Evolutionary conservation across 345 rosid species (phyloP), one percentile per base, ranked within the genome.

Genomic region (Hibiscus trionum): DNA sequence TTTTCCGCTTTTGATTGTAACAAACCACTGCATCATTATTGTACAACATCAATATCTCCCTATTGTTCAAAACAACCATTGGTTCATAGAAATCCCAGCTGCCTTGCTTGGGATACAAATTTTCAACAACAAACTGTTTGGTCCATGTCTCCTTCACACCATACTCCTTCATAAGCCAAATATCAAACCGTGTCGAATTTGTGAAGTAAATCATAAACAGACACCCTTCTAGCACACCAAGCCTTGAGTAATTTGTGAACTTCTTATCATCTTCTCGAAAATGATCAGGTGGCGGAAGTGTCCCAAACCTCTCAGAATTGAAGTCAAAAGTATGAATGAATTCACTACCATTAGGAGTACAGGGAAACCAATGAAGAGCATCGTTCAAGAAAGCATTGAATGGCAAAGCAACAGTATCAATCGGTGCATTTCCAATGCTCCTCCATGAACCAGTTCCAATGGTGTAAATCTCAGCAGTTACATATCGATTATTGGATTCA

Each of bases 131-230:
- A 31, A 31, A 31, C 4, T 31, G 33, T 31, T 31, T 31, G 33
- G 33, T 31, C 33, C 33, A 31, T 4, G 33, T 31, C 33, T 31
- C 33, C 33, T 31, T 31, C 33, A 31, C 33, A 31, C 33, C 33
- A 31, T 31, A 72, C 75, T 61, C 75, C 60, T 61, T 72, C 75
- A 72, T 72, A 26, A 61, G 27, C 75, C 75, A 72, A 11, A 72
- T 72, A 26, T 72, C 75, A 47, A 72, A 61, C 31, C 31, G 16
- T 35, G n/a, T 12, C 16, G 75, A 72, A 52, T 72, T 72, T 14
- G 65, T 58, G 39, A 72, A 72, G 68, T 27, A 72, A 21, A 72
- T 72, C 3, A 39, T 58, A 47, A 14, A 72, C 46, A 72, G 26
- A 72, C 75, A 72, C 27, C 68, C 68, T 47, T 47, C 69, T 44